These are phyloP conservation scores for Cicer judaicum DNA, from an alignment of 306 rosid genomes.

Conservation along the genomic window DNA sequence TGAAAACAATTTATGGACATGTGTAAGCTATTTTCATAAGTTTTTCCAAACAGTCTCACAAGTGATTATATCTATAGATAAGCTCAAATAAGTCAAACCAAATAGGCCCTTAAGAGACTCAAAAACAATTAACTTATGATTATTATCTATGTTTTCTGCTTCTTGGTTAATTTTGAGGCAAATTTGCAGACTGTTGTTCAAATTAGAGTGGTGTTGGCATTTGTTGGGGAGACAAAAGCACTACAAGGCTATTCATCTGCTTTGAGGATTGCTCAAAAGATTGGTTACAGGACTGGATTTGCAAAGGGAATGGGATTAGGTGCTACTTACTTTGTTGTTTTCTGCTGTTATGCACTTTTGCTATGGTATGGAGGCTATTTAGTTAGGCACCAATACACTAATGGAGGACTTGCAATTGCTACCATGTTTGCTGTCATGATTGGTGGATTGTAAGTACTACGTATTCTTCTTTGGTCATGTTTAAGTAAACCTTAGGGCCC, in stretches of 20 bases:
- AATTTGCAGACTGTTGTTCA: constrained; percentile 77
- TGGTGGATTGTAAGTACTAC: constrained; percentile 82
- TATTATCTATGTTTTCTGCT: background rate
- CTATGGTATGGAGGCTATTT: constrained; percentile 98
- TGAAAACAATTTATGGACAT: too few relatives aligned
- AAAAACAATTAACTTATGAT: background rate
- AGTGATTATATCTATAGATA: too few relatives aligned
- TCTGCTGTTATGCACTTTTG: constrained; percentile 95
- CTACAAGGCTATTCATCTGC: constrained; percentile 75
- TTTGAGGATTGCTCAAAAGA: constrained; percentile 73
- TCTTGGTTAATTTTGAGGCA: constrained; percentile 36
- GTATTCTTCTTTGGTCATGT: too few relatives aligned
- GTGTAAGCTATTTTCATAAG: too few relatives aligned
- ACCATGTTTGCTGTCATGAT: constrained; percentile 98
- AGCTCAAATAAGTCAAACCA: too few relatives aligned
- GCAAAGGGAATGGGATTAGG: constrained; percentile 98
- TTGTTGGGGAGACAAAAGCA: constrained; percentile 82
- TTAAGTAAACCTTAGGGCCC: too few relatives aligned
- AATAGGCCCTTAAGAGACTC: too few relatives aligned
- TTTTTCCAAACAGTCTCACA: too few relatives aligned
- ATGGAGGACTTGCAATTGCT: constrained; percentile 97
- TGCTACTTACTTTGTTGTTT: constrained; percentile 95
- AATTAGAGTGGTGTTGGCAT: constrained; percentile 86
- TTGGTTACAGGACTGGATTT: constrained; percentile 87
- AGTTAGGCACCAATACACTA: constrained; percentile 86